Conservation (phyloP, 2,329 filamentous ascomycete species). For the Didymella keratinophila region DNA sequence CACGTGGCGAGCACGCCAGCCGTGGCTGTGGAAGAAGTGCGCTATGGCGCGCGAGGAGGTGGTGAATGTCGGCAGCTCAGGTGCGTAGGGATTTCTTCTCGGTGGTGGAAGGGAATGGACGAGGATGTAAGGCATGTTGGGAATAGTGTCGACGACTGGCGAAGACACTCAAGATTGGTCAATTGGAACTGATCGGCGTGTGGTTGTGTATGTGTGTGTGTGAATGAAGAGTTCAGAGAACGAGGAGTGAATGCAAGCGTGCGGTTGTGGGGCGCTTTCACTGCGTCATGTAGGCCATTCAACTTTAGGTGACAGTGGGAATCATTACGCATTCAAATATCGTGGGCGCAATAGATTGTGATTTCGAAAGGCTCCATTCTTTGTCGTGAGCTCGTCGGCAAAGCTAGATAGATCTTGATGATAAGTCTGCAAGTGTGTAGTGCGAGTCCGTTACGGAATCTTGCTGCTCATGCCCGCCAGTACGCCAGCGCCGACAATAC, state of each 20-base stretch:
- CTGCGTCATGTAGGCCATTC: background rate
- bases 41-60: background rate
- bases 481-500: constrained; percentile 65
- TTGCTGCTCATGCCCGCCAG: constrained; percentile 55
- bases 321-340: background rate
- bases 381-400: background rate
- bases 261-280: background rate
- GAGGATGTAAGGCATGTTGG: constrained; percentile 7
- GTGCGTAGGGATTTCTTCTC: background rate
- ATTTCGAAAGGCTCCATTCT: background rate
- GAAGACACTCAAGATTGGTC: background rate
- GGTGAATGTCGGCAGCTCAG: constrained; percentile 1
- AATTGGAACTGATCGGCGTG: background rate
- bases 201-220: background rate
- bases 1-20: background rate
- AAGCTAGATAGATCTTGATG: background rate
- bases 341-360: background rate
- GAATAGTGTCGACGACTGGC: background rate
- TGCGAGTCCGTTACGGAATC: background rate
- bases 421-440: background rate
- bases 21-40: constrained; percentile 9
- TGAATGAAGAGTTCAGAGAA: background rate
- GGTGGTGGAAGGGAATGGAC: constrained; percentile 1
- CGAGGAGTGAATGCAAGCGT: background rate
- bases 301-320: background rate